Base-by-base conservation (phyloP, 306 rosid species). In the Acacia crassicarpa region DNA sequence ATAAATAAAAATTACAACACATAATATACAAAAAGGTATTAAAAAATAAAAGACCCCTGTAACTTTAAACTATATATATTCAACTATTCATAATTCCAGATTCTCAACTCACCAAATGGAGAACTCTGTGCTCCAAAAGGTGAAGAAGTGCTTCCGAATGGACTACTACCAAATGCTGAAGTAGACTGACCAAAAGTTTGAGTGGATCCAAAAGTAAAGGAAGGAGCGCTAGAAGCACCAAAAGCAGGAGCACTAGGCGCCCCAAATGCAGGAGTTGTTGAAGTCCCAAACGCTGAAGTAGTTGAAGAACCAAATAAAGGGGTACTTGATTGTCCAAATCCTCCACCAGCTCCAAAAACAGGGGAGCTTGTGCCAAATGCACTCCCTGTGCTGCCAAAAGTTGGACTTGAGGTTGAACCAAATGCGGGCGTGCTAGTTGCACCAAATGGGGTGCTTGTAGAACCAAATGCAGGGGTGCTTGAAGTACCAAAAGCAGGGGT, bases 61-160 rank as follows among this genome's bases (percentile, higher is more conserved):
- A 77, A 80, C 33, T 74, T 59, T 41, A 73, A 61, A 9, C n/a
- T 22, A 61, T 32, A 76, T 61, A 51, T 33, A 56, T 78, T 68
- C 25, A 73, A 25, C 1, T 23, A 35, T 56, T 56, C 41, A 77
- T 35, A 76, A 66, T 48, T 71, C 43, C 48, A 62, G 58, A 70
- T 68, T 53, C 56, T 69, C 13, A 86, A 87, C 91, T 90, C 86
- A 93, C 98, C 97, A 87, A 93, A 93, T 30, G 90, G 83, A 83
- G 97, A 92, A 83, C 91, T 93, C 82, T 92, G 97, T 59, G 86
- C 94, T 65, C 94, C 98, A 74, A 92, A 92, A 73, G 97, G 90
- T 76, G 97, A 83, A 54, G 25, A 54, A 63, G 84, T 79, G 62
- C 91, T 81, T 54, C 92, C 53, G 85, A 90, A 94, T 35, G 88